Conservation (phyloP, 768 basidiomycete genomes). For the Mycena belliarum region DNA sequence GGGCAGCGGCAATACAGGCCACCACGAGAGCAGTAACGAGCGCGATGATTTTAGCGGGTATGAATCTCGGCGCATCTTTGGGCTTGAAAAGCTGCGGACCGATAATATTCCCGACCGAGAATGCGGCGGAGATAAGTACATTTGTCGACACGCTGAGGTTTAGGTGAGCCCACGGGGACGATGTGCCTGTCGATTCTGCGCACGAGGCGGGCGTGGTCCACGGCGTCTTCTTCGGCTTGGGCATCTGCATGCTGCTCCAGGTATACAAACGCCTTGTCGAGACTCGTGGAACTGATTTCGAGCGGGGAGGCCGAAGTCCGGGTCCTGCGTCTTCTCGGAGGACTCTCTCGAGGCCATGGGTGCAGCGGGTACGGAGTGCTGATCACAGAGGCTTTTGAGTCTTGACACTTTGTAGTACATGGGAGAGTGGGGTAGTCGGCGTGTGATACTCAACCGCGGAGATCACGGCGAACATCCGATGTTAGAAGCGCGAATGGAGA, state of each 20-base stretch:
- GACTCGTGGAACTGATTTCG: background rate
- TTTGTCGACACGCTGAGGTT: conserved; percentile 13
- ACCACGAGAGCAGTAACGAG: conserved; percentile 10
- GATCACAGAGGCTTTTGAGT: too few species aligned
- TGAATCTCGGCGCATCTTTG: conserved; percentile 19
- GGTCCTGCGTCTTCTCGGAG: too few species aligned
- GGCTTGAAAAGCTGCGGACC: conserved; percentile 21
- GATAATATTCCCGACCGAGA: conserved; percentile 19
- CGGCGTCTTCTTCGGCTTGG: background rate
- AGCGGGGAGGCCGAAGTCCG: too few species aligned
- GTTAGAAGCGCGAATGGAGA: too few species aligned
- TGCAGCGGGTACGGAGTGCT: too few species aligned
- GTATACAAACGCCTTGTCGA: conserved; percentile 16
- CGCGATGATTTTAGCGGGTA: conserved; percentile 18
- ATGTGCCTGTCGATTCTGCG: conserved; percentile 15
- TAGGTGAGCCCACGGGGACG: conserved; percentile 10
- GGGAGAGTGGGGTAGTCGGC: too few species aligned
- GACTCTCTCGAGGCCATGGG: too few species aligned
- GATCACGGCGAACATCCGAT: too few species aligned
- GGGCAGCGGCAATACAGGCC: conserved; percentile 4
- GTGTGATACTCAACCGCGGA: too few species aligned
- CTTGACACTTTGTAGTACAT: too few species aligned
- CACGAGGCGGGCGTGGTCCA: conserved; percentile 9
- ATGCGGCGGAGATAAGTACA: conserved; percentile 18
- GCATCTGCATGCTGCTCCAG: background rate